A percentile compares a stretch with the other conserved stretches of the same genome.
These are phyloP conservation scores for Mrakia blollopis DNA, from an alignment of 768 basidiomycete species.

Conservation along the genomic window DNA sequence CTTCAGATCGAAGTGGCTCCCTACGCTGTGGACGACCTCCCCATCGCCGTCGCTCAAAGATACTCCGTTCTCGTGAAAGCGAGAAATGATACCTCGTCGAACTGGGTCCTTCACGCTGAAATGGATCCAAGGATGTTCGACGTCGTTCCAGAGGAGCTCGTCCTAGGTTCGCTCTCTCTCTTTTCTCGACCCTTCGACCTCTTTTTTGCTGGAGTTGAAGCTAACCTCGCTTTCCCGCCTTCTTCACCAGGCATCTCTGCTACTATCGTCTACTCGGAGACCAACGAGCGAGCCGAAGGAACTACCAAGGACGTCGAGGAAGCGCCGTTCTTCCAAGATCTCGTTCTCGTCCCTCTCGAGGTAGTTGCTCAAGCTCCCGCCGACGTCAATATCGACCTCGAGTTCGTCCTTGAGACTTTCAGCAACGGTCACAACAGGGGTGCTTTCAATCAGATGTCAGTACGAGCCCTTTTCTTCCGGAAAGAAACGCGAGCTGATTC, in stretches of 20 bases:
- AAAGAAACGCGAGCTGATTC: background rate
- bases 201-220: no score
- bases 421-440: slow-evolving; percentile 49
- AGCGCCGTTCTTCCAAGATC: slow-evolving; percentile 64
- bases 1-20: slow-evolving; percentile 62
- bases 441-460: slow-evolving; percentile 34
- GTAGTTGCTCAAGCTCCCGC: slow-evolving; percentile 42
- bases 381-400: slow-evolving; percentile 59
- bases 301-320: slow-evolving; percentile 51
- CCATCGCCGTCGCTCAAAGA: slow-evolving; percentile 79
- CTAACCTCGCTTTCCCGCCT: background rate
- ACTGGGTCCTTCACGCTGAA: slow-evolving; percentile 86
- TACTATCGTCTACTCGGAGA: slow-evolving; percentile 66
- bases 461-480: background rate
- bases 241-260: slow-evolving; percentile 51
- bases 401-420: slow-evolving; percentile 52
- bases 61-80: slow-evolving; percentile 91
- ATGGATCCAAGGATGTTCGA: slow-evolving; percentile 90
- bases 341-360: slow-evolving; percentile 8
- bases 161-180: slow-evolving; percentile 49
- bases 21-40: slow-evolving; percentile 64
- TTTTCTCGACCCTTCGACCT: no score
- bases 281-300: slow-evolving; percentile 53
- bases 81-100: slow-evolving; percentile 59
- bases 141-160: slow-evolving; percentile 59